Conservation (phyloP, 805 yeast genomes). For the Ogataea populi-albae region DNA sequence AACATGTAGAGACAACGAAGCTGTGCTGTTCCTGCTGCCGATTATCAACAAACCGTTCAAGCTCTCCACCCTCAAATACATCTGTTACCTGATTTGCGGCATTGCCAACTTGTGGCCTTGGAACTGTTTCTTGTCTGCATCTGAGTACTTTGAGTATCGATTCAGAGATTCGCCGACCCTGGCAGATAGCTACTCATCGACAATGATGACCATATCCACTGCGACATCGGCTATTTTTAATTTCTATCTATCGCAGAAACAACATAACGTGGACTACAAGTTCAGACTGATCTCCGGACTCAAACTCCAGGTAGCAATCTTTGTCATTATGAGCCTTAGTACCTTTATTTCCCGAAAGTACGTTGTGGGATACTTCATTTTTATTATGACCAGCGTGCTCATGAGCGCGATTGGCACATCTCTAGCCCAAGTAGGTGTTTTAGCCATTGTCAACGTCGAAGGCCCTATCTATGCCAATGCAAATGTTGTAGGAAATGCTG, state of each 20-base stretch:
- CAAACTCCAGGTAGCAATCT: constrained; percentile 52
- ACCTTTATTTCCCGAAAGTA: constrained; percentile 34
- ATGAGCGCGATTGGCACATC: constrained; percentile 74
- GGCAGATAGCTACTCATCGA: constrained; percentile 64
- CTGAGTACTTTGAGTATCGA: constrained; percentile 70
- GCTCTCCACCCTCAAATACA: constrained; percentile 38
- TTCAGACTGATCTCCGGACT: constrained; percentile 62
- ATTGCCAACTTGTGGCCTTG: constrained; percentile 92
- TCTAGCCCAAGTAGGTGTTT: constrained; percentile 81
- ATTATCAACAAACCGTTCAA: constrained; percentile 13
- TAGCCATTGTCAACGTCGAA: constrained; percentile 78
- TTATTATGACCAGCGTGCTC: constrained; percentile 61
- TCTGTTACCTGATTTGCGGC: constrained; percentile 67
- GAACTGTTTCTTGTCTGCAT: constrained; percentile 87
- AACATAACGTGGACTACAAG: constrained; percentile 55
- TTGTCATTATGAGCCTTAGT: constrained; percentile 54
- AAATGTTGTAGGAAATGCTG: constrained; percentile 91
- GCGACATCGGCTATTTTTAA: constrained; percentile 59
- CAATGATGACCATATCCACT: constrained; percentile 88
- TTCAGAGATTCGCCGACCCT: constrained; percentile 49
- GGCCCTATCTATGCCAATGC: constrained; percentile 83
- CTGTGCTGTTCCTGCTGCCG: constrained; percentile 15
- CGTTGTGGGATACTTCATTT: constrained; percentile 43
- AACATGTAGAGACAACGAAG: constrained; percentile 7
- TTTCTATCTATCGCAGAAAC: constrained; percentile 61